Evolutionary conservation across 805 yeast genomes (phyloP).

Genomic region (Myxozyma geophila): DNA sequence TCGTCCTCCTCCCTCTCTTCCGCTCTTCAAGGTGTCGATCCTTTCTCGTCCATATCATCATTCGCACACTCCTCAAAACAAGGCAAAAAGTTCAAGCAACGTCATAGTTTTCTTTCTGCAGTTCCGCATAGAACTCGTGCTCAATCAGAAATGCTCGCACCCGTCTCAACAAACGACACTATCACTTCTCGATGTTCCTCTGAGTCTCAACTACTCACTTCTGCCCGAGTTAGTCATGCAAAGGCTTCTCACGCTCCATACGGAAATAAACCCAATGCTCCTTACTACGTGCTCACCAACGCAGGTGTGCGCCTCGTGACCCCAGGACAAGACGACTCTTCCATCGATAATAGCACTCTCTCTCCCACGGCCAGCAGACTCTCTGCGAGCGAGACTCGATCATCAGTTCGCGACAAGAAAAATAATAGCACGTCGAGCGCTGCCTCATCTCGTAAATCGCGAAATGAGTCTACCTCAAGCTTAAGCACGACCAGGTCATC

Average conservation of each 20-base stretch:
- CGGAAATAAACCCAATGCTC: constrained; percentile 18
- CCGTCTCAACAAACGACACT: background rate
- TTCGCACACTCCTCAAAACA: background rate
- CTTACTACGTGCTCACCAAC: constrained; percentile 30
- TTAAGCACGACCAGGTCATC: background rate
- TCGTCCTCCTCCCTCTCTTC: background rate
- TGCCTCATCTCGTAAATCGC: background rate
- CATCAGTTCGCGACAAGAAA: background rate
- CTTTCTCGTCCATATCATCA: background rate
- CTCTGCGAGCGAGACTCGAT: background rate
- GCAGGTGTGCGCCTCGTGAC: constrained; percentile 25
- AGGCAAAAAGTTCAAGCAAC: background rate
- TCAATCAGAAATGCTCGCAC: constrained; percentile 10
- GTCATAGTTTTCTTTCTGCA: background rate
- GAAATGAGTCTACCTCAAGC: constrained; percentile 1
- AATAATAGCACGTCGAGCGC: constrained; percentile 1
- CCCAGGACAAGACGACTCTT: constrained; percentile 13
- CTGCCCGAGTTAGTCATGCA: background rate
- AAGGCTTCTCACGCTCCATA: constrained; percentile 18
- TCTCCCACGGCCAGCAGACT: background rate
- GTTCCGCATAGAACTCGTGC: constrained; percentile 1
- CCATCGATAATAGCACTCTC: background rate
- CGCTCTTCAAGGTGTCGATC: background rate
- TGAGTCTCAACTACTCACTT: constrained; percentile 2
- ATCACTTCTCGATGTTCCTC: constrained; percentile 9